Evolutionary conservation across 345 rosid genomes (phyloP), one percentile per base, ranked within the genome.

Genomic region (Moringa oleifera): DNA sequence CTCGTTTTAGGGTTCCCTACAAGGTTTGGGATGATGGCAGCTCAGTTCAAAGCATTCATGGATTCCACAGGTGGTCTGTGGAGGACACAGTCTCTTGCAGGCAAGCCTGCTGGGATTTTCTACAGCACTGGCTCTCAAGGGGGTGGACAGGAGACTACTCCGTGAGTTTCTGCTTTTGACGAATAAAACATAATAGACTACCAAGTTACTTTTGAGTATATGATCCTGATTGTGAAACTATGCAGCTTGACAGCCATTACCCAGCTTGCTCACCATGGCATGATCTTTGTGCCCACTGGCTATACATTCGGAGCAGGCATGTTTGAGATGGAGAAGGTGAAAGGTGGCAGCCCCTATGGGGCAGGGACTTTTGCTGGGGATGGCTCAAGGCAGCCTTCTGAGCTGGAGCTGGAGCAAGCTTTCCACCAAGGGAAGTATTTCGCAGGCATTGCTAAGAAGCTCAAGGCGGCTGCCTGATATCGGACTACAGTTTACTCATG

Each of bases 71-170:
- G 90, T 18, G 87, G 84, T 18, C 73, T 84, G 6, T 87, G 93
- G 93, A 67, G 84, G 54, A 51, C 83, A 18, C 93, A 87, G 53
- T 57, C 68, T 46, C 90, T 87, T 24, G 86, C 88, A 0, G 93
- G 93, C 52, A 87, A 87, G 61, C 93, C 93, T 47, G 93, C 90
- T 18, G 93, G 93, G 15, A 73, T 87, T 33, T 87, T 87, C 77
- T 75, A 71, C 78, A 82, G 90, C 82, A 87, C 93, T 18, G 88
- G 83, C 10, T 77, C 93, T 58, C 93, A 87, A 68, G 93, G 93
- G 6, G 88, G 93, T 20, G 93, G 93, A 21, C 93, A 87, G 73
- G 93, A 87, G 77, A 87, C 90, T 54, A 87, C 93, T 2, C 62
- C 93, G 93, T 86, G 65, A 79, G 85, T 66, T 49, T 18, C 49